Base-by-base conservation (phyloP, 1,284 basidiomycete genomes). In the Heterobasidion irregulare region DNA sequence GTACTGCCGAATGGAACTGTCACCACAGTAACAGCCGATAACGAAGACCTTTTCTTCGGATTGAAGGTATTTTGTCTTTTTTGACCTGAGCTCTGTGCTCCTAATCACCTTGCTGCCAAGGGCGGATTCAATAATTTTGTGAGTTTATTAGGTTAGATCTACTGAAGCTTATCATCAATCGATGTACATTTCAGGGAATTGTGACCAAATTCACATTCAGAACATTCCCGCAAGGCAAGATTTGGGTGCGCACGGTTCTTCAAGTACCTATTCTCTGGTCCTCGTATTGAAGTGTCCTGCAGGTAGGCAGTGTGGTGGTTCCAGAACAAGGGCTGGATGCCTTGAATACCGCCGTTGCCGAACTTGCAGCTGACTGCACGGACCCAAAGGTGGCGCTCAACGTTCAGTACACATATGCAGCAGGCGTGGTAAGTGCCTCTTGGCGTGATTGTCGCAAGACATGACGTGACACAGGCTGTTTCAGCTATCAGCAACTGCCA, bases 1-100 rank as follows among this genome's bases (percentile, higher is more conserved):
- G 77, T 81, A 5, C 67, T 72, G 46, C 78, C 81, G 0, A 71
- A 71, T 57, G 80, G 80, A n/a, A 67, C 65, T 0, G 63, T 75
- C 8, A 64, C 67, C 0, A 65, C 63, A n/a, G 73, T 78, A 2
- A 77, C 74, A 0, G 57, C 70, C 26, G 52, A 58, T 0, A 69
- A 71, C 0, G 67, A 74, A 0, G 71, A 73, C 50, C 63, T 81
- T 0, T 81, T 79, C 65, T 78, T 74, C 56, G 78, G 67, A 3
- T 62, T 82, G 46, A 52, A 54, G 45, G 58, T 59, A 12, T 9
- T 51, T 41, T 15, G 4, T 16, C 7, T 41, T 13, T 12, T 38
- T n/a, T 41, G 18, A 33, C 4, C 26, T 6, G 4, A 26, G 26
- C 6, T 26, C 3, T 41, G 38, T 44, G 43, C 12, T 8, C 16